A percentile compares a stretch with the other conserved stretches of the same genome.
Evolutionary conservation across 2,329 filamentous ascomycete species (phyloP).

Genomic region (Beauveria pseudobassiana): DNA sequence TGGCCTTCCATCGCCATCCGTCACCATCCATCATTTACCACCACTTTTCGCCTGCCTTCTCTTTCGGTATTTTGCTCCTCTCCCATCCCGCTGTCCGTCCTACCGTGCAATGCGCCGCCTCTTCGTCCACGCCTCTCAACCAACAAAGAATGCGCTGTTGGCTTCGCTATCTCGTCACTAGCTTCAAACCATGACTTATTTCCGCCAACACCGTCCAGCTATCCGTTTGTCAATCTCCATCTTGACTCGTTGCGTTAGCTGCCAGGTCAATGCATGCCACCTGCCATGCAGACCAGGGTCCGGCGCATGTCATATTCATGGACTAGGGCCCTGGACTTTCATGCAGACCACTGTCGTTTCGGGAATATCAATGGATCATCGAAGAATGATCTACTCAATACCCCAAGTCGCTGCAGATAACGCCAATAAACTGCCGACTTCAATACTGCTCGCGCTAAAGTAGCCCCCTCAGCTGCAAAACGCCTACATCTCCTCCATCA

Average conservation of each 20-base stretch:
- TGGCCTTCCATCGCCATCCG: background rate
- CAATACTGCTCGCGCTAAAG: background rate
- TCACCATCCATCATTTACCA: background rate
- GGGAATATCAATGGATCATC: background rate
- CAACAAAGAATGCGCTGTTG: too few species aligned
- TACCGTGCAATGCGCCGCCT: too few species aligned
- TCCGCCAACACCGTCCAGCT: too few species aligned
- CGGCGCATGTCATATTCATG: background rate
- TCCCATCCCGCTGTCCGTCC: too few species aligned
- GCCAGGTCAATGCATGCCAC: background rate
- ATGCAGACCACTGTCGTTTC: background rate
- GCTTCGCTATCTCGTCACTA: too few species aligned
- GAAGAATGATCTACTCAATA: background rate
- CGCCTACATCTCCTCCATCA: background rate
- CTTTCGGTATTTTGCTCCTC: background rate
- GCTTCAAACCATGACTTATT: too few species aligned
- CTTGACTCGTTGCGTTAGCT: background rate
- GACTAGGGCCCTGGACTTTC: background rate
- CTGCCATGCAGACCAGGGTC: background rate
- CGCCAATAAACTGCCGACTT: background rate
- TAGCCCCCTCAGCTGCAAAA: background rate
- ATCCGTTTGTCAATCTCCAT: background rate
- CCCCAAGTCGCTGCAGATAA: background rate
- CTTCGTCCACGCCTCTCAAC: too few species aligned
- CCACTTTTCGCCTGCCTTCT: background rate